These are phyloP conservation scores for Thermomyces lanuginosus DNA, from an alignment of 2,329 filamentous ascomycete genomes.

Conservation along the genomic window DNA sequence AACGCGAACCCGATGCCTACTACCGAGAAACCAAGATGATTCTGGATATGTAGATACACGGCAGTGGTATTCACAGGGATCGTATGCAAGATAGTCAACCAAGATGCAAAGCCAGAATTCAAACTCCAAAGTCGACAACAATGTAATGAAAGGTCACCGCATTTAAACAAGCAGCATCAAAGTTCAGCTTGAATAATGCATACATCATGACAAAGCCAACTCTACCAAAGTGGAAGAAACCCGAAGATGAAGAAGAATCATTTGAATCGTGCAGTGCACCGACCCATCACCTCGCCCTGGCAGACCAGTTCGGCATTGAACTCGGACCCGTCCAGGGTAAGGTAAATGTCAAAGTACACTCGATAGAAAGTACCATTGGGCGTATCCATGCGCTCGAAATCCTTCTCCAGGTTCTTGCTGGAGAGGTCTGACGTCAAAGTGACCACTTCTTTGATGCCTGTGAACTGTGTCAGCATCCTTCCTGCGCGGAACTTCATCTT, in stretches of 20 bases:
- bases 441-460: conserved; percentile 97
- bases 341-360: conserved; percentile 53
- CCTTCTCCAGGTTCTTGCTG: conserved; percentile 95
- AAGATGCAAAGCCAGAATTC: no score
- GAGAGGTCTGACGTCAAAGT: conserved; percentile 94
- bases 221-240: conserved; percentile 1
- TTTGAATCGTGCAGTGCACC: conserved; percentile 79
- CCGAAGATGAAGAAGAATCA: conserved; percentile 13
- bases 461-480: conserved; percentile 4
- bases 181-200: no score
- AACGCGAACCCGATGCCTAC: no score
- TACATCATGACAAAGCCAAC: no score
- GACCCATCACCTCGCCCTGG: conserved; percentile 96
- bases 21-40: no score
- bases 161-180: no score
- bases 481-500: background rate
- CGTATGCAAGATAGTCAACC: no score
- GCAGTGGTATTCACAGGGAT: no score
- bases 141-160: no score
- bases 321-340: conserved; percentile 91
- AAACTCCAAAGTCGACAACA: no score
- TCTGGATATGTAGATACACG: no score
- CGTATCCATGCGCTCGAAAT: conserved; percentile 98
- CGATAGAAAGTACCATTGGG: conserved; percentile 93
- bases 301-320: conserved; percentile 98